These are phyloP conservation scores for Pyricularia sp. DNA, from an alignment of 2,329 filamentous ascomycete genomes.

Conservation along the genomic window DNA sequence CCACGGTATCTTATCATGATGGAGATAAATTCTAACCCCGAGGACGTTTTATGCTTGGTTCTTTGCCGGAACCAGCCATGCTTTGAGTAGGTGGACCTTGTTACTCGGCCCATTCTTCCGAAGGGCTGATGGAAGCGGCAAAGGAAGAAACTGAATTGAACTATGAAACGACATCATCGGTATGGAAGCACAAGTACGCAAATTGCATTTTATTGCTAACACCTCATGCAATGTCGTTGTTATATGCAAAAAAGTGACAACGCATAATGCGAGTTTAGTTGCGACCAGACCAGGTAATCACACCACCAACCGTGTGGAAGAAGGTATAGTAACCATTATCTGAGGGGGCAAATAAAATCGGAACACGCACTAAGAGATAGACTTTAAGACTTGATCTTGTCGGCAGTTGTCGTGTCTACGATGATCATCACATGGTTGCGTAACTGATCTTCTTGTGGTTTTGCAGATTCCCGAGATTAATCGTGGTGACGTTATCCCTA, in stretches of 20 bases:
- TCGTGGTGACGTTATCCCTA: not conserved
- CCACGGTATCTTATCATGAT: not conserved
- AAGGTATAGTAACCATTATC: not conserved
- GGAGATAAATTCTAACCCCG: not conserved
- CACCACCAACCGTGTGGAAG: not conserved
- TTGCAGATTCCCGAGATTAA: not conserved
- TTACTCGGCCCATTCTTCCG: not conserved
- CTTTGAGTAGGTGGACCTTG: not conserved
- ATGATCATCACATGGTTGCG: not conserved
- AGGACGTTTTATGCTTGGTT: not conserved
- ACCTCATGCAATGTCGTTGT: not conserved
- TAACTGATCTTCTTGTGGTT: not conserved
- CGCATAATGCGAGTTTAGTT: not conserved
- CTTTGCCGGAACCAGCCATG: not conserved
- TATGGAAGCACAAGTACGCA: not conserved
- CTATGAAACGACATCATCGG: not conserved
- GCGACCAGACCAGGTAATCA: not conserved
- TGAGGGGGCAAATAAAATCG: not conserved
- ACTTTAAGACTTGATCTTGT: not conserved
- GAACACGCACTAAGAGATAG: not conserved
- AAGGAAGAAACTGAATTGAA: not conserved
- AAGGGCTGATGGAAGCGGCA: not conserved
- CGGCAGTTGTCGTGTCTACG: not conserved
- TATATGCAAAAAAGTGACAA: not conserved
- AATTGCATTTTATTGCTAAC: not conserved